Conservation (phyloP, 148 eudicot genomes). For the Chenopodium berlandieri region DNA sequence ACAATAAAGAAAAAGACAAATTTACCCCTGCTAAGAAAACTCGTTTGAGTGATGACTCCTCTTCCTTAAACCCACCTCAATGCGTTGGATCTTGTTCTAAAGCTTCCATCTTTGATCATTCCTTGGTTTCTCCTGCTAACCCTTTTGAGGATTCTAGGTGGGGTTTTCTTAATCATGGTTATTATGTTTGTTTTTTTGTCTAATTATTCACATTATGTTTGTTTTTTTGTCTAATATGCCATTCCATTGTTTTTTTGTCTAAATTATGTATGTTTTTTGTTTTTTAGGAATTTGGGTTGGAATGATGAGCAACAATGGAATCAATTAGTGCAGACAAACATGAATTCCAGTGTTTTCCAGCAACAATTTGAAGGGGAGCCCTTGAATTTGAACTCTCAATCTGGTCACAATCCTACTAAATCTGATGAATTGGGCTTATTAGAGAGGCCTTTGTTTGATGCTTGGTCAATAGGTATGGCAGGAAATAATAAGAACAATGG, state of each 20-base stretch:
- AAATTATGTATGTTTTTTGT: slow-evolving; percentile 3
- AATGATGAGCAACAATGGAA: slow-evolving; percentile 52
- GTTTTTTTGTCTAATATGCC: not conserved
- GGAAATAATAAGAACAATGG: slow-evolving; percentile 16
- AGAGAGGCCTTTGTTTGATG: slow-evolving; percentile 46
- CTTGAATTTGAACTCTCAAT: slow-evolving; percentile 31
- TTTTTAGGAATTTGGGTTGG: slow-evolving; percentile 50
- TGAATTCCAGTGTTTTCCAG: slow-evolving; percentile 25
- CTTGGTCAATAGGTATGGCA: slow-evolving; percentile 48
- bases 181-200: not conserved
- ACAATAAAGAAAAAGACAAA: slow-evolving; percentile 11
- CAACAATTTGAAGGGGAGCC: slow-evolving; percentile 37
- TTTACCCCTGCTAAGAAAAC: slow-evolving; percentile 35
- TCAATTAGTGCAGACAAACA: slow-evolving; percentile 32
- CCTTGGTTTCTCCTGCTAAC: slow-evolving; percentile 21
- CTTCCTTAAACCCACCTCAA: slow-evolving; percentile 7
- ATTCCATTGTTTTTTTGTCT: no score
- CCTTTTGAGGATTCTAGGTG: slow-evolving; percentile 39
- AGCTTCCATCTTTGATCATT: slow-evolving; percentile 29
- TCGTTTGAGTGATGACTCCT: slow-evolving; percentile 16
- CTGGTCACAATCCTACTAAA: slow-evolving; percentile 27
- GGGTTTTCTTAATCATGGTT: not conserved
- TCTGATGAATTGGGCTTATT: slow-evolving; percentile 23
- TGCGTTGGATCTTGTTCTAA: slow-evolving; percentile 22
- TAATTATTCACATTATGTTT: not conserved